Base-by-base conservation (phyloP, 306 rosid species). In the Alnus rubra region DNA sequence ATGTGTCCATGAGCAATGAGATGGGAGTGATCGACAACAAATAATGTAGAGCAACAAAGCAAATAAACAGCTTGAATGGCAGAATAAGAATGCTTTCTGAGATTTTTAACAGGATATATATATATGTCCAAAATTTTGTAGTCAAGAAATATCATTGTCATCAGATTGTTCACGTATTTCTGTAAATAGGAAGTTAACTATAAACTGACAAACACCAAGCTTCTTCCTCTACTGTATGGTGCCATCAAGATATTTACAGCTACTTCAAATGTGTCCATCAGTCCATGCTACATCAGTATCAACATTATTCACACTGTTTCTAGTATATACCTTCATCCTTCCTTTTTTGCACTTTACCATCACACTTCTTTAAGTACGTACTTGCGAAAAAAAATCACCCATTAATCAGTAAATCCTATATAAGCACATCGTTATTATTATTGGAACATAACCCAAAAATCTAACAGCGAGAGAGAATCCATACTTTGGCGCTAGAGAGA, bases 401-500 rank as follows among this genome's bases (percentile, higher is more conserved):
- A 4, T 14, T 15, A 31, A 14, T 31, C 3, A 5, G 7, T 33
- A 33, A 42, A 9, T 9, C 65, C 7, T 10, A 59, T 10, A 42
- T 5, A 42, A 42, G 45, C 5, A 42, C 45, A 42, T 42, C 45
- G 45, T 19, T 19, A 19, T n/a, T n/a, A 42, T 42, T 10, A 4
- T 59, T 3, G 12, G 65, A 59, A 28, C 16, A 59, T 23, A 33
- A 44, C 5, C 16, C 71, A 76, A 73, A n/a, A 19, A 70, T 23
- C 10, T 65, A 74, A 2, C 6, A 23, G 51, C 7, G 2, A 71
- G 54, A 77, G 71, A 45, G 45, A 51, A 65, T 33, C 52, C 87
- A 54, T 90, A 90, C 97, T 79, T 86, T 3, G 94, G 94, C 35
- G 90, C 79, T 63, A 90, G 88, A 48, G 50, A 90, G 90, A 94